Conservation (phyloP, 495 filamentous ascomycete species). For the Niebla homalea region DNA sequence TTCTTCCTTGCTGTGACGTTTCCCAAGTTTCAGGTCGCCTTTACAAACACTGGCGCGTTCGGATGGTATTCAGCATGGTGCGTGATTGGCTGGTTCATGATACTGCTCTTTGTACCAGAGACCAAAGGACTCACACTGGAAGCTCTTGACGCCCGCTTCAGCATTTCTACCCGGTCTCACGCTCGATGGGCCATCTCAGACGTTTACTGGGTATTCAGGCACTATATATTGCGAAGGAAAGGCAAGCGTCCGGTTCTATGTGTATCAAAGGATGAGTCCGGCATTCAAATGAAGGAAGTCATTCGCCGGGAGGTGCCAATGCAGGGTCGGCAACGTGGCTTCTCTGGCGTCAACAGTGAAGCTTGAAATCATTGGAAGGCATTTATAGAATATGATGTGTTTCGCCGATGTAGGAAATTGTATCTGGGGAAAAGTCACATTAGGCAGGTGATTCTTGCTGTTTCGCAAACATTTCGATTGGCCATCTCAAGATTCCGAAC, state of each 20-base stretch:
- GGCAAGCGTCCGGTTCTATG: slow-evolving; percentile 1
- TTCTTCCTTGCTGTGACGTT: slow-evolving; percentile 47
- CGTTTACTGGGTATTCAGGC: slow-evolving; percentile 1
- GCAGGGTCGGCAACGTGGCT: not conserved
- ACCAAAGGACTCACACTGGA: slow-evolving; percentile 44
- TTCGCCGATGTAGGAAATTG: too few relatives aligned
- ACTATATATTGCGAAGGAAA: slow-evolving; percentile 7
- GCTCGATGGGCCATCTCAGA: slow-evolving; percentile 9
- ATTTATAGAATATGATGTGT: too few relatives aligned
- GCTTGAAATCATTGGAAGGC: too few relatives aligned
- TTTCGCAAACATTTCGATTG: too few relatives aligned
- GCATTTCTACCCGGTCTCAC: slow-evolving; percentile 5
- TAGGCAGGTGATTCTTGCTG: too few relatives aligned
- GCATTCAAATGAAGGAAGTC: not conserved
- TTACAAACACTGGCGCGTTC: slow-evolving; percentile 44
- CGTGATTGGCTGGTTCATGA: slow-evolving; percentile 40
- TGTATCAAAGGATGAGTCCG: not conserved
- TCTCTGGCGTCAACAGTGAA: too few relatives aligned
- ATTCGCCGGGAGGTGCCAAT: slow-evolving; percentile 1
- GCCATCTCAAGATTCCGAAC: too few relatives aligned
- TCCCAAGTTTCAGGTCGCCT: slow-evolving; percentile 33
- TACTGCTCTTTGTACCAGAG: slow-evolving; percentile 43
- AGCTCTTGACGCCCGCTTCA: slow-evolving; percentile 28
- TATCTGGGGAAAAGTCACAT: too few relatives aligned
- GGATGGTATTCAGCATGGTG: slow-evolving; percentile 52